These are phyloP conservation scores for Rhodotorula sp. DNA, from an alignment of 1,284 basidiomycete species.

Conservation along the genomic window DNA sequence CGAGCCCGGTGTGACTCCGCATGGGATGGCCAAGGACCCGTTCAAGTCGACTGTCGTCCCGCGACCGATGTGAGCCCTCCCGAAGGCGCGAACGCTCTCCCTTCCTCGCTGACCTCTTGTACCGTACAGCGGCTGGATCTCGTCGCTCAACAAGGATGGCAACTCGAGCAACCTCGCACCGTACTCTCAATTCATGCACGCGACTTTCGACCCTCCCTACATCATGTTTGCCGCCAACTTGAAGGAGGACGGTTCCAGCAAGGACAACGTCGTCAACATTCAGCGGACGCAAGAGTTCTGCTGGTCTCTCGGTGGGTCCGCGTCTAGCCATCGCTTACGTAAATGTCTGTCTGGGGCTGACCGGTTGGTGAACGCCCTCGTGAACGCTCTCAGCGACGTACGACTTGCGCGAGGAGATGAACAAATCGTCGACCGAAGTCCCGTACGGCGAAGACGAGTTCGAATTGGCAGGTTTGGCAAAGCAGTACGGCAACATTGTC, in stretches of 20 bases:
- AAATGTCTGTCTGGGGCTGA: too few species aligned
- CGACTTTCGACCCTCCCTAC: slow-evolving; percentile 12
- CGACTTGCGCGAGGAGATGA: slow-evolving; percentile 21
- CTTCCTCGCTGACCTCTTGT: background rate
- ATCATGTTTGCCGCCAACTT: slow-evolving; percentile 13
- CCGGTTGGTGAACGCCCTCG: background rate
- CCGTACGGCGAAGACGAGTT: slow-evolving; percentile 22
- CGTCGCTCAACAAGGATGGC: slow-evolving; percentile 8
- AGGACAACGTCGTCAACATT: slow-evolving; percentile 9
- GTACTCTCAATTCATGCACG: slow-evolving; percentile 15
- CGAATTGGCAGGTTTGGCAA: slow-evolving; percentile 6
- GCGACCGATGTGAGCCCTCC: background rate
- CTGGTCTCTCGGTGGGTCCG: slow-evolving; percentile 5
- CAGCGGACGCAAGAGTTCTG: slow-evolving; percentile 12
- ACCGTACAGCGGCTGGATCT: slow-evolving; percentile 19
- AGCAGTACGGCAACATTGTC: slow-evolving; percentile 8
- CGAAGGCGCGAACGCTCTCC: background rate
- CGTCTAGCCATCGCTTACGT: background rate
- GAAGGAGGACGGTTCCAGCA: slow-evolving; percentile 4
- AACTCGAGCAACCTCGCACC: slow-evolving; percentile 1
- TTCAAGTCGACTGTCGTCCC: slow-evolving; percentile 23
- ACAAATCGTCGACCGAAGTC: slow-evolving; percentile 10
- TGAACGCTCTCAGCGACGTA: slow-evolving; percentile 5
- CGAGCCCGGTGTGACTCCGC: slow-evolving; percentile 13
- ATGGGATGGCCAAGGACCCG: slow-evolving; percentile 16